Conservation (phyloP, 306 rosid genomes). For the Vigna trinervia region DNA sequence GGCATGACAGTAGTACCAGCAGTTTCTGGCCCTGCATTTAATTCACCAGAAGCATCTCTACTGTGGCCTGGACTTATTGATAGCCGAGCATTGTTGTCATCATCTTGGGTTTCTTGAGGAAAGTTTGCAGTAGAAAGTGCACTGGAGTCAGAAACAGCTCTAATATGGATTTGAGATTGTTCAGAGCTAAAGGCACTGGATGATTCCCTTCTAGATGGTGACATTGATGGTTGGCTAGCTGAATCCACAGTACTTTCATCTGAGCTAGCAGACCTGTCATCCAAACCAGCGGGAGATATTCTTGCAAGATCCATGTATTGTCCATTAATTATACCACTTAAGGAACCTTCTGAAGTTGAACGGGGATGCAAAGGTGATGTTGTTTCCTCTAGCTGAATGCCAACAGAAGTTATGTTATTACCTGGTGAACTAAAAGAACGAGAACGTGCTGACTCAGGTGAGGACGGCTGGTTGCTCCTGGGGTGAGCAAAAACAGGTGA, state of each 20-base stretch:
- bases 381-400: conserved; percentile 57
- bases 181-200: conserved; percentile 56
- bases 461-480: conserved; percentile 63
- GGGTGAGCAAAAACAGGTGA: conserved; percentile 61
- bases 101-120: conserved; percentile 63
- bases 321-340: conserved; percentile 62
- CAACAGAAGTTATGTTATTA: conserved; percentile 56
- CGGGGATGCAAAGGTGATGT: conserved; percentile 84
- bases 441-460: conserved; percentile 68
- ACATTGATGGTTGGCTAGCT: conserved; percentile 60
- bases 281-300: conserved; percentile 58
- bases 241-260: conserved; percentile 67
- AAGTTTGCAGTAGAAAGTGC: conserved; percentile 55
- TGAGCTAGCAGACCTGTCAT: conserved; percentile 68
- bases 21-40: conserved; percentile 62
- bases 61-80: conserved; percentile 66
- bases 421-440: conserved; percentile 67
- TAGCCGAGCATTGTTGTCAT: conserved; percentile 55
- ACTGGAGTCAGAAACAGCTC: conserved; percentile 71
- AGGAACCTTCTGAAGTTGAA: conserved; percentile 77
- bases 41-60: conserved; percentile 74
- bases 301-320: conserved; percentile 60
- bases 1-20: conserved; percentile 47
- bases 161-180: conserved; percentile 63
- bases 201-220: conserved; percentile 67